Conservation (phyloP, 1,139 yeast genomes). For the Eremothecium coryli region DNA sequence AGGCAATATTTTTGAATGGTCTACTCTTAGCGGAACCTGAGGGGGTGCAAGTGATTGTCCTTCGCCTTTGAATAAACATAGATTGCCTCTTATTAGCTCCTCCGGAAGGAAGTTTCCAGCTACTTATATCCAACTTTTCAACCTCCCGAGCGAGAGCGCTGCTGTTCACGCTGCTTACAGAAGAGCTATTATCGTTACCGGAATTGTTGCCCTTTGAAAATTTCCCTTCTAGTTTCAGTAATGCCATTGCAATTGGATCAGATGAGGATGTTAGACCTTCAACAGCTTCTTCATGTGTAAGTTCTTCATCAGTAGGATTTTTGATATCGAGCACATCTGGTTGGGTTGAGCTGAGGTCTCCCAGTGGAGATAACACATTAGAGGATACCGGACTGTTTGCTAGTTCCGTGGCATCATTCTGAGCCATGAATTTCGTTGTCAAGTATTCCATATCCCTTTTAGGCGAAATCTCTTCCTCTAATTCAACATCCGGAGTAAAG, state of each 20-base stretch:
- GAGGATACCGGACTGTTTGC: neutral
- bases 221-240: slow-evolving; percentile 69
- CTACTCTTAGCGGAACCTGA: slow-evolving; percentile 10
- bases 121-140: slow-evolving; percentile 20
- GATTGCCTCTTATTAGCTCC: slow-evolving; percentile 26
- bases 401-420: neutral
- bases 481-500: slow-evolving; percentile 24
- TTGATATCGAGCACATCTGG: neutral
- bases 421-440: slow-evolving; percentile 22
- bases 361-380: neutral
- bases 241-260: slow-evolving; percentile 68
- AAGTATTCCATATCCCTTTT: slow-evolving; percentile 25
- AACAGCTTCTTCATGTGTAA: slow-evolving; percentile 38
- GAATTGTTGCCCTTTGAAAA: slow-evolving; percentile 20
- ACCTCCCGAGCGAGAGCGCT: slow-evolving; percentile 26
- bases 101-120: slow-evolving; percentile 10
- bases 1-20: neutral
- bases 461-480: slow-evolving; percentile 27
- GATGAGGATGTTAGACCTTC: slow-evolving; percentile 70
- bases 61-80: slow-evolving; percentile 32
- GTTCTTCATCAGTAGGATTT: neutral
- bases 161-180: slow-evolving; percentile 14
- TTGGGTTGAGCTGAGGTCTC: neutral
- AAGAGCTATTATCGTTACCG: slow-evolving; percentile 8
- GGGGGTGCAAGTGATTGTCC: slow-evolving; percentile 29